A percentile compares a stretch with the other conserved stretches of the same genome.
These are phyloP conservation scores for Claviceps purpurea DNA, from an alignment of 2,329 filamentous ascomycete genomes.

Conservation along the genomic window DNA sequence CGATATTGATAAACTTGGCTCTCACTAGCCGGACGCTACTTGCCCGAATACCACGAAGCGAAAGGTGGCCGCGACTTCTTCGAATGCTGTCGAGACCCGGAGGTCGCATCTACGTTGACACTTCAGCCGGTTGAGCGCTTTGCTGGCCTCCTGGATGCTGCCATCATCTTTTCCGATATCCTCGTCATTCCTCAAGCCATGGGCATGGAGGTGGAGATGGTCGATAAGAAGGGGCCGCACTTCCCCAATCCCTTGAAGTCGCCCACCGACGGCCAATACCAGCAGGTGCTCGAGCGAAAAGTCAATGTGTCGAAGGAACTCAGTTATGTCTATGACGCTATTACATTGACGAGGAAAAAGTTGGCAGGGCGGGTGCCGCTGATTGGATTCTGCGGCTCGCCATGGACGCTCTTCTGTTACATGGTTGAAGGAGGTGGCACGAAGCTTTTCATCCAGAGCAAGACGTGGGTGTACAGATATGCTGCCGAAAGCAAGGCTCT, in stretches of 20 bases:
- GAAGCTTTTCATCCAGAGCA: conserved; percentile 86
- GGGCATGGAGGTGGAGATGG: conserved; percentile 98
- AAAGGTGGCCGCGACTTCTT: conserved; percentile 92
- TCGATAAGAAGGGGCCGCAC: conserved; percentile 91
- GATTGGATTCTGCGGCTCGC: conserved; percentile 92
- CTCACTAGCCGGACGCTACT: conserved; percentile 72
- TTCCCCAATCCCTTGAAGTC: conserved; percentile 75
- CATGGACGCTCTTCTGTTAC: conserved; percentile 95
- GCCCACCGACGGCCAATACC: conserved; percentile 75
- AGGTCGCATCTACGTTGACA: conserved; percentile 85
- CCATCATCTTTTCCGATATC: conserved; percentile 98
- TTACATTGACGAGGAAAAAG: conserved; percentile 81
- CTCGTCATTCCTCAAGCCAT: conserved; percentile 95
- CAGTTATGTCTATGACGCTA: conserved; percentile 91
- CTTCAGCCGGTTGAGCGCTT: conserved; percentile 91
- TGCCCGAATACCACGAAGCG: conserved; percentile 93
- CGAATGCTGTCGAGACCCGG: conserved; percentile 86
- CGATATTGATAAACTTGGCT: too few relatives aligned
- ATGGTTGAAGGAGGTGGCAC: conserved; percentile 97
- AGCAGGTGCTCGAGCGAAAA: conserved; percentile 56
- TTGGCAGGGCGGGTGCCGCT: conserved; percentile 77
- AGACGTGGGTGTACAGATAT: conserved; percentile 94
- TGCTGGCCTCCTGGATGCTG: conserved; percentile 79
- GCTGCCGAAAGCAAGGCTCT: conserved; percentile 66
- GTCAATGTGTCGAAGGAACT: conserved; percentile 80